Evolutionary conservation across 2,329 filamentous ascomycete species (phyloP), one percentile per base, ranked within the genome.

Genomic region (Penicillium sumatraense): DNA sequence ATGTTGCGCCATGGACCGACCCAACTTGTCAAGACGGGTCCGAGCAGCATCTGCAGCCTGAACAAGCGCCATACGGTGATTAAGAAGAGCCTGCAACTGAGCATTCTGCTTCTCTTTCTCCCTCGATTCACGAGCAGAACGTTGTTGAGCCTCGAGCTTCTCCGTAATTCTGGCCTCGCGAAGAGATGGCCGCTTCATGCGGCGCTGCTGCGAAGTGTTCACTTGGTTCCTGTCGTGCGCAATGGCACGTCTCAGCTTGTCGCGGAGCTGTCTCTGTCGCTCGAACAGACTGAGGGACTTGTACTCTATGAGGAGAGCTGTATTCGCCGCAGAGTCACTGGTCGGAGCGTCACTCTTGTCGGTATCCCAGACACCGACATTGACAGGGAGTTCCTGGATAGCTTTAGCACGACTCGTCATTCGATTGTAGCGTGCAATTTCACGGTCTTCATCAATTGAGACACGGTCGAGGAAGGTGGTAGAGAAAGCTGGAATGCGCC

Each of bases 131-230:
- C 95, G 90, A 38, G 93, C 93, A 74, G 98, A 93, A 54, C 95
- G 91, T 73, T 99, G 95, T 74, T 99, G 93, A 79, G 98, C 98
- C 84, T 99, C 95, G 2, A 99, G 86, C 77, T 97, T 99, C 83
- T 99, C 95, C 0, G 95, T 99, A 63, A 99, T 96, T 54, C 93
- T 89, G 53, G 95, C 95, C 77, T 99, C 95, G 31, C 93, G 89
- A 47, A 98, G 83, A 47, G 89, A 96, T 75, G 97, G 93, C 80
- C 97, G 98, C 88, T 99, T 99, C 81, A 95, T 89, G 48, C 95
- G 88, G 31, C 95, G 89, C 74, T 97, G 97, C 68, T 88, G 85
- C 50, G 90, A 88, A 48, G 95, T 88, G 71, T 99, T 99, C 90
- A 97, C 97, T 41, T 93, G 93, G 67, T 96, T 98, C 70, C 98